Percentiles rank a stretch among this genome's conserved stretches.
Evolutionary conservation across 2,329 filamentous ascomycete species (phyloP).

Genomic region (Colletotrichum sublineola): DNA sequence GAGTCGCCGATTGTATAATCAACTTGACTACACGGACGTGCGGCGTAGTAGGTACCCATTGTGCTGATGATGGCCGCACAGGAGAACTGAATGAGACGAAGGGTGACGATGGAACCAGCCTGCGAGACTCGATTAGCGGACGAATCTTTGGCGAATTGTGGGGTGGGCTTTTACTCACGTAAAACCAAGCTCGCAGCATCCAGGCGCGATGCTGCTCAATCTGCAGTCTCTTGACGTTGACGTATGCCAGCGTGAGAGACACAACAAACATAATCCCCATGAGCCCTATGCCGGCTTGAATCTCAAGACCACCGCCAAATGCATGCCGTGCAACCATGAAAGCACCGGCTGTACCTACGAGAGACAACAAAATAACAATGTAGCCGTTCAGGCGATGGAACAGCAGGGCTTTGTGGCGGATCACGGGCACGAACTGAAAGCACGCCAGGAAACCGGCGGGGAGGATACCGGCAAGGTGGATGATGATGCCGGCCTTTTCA

Average conservation of each 20-base stretch:
- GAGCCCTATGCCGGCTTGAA: constrained; percentile 59
- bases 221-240: constrained; percentile 71
- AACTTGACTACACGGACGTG: constrained; percentile 63
- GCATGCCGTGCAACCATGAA: constrained; percentile 65
- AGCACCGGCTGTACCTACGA: constrained; percentile 61
- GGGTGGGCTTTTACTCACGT: constrained; percentile 49
- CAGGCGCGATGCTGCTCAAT: constrained; percentile 74
- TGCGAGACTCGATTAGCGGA: constrained; percentile 40
- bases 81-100: constrained; percentile 60
- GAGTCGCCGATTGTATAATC: constrained; percentile 51
- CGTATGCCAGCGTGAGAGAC: constrained; percentile 61
- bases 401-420: constrained; percentile 62
- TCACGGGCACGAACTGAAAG: constrained; percentile 63
- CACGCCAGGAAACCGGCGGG: constrained; percentile 59
- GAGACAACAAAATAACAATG: constrained; percentile 61
- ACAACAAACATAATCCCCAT: constrained; percentile 60
- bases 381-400: constrained; percentile 74
- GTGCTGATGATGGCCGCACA: constrained; percentile 52
- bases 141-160: fast-evolving
- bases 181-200: constrained; percentile 71
- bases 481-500: constrained; percentile 56
- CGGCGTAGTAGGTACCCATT: constrained; percentile 45
- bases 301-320: constrained; percentile 67
- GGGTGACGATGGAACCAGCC: constrained; percentile 63
- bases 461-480: constrained; percentile 61